Conservation (phyloP, 805 yeast species). For the Candida taoyuanica region DNA sequence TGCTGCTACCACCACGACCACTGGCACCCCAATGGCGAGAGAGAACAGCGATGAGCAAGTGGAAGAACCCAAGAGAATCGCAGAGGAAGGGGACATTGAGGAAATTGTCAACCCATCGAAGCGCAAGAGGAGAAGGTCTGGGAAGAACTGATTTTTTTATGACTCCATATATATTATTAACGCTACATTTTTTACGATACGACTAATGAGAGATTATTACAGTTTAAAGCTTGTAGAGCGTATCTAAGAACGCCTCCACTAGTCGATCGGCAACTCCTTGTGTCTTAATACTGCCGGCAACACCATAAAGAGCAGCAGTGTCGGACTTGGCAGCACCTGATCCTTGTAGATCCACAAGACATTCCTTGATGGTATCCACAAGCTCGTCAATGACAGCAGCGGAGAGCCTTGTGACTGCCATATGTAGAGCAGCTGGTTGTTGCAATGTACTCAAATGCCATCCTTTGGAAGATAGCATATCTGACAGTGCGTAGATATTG, state of each 20-base stretch:
- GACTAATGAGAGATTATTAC: not conserved
- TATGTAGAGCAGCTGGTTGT: constrained; percentile 84
- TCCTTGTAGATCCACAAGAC: constrained; percentile 25
- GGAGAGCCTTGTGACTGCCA: constrained; percentile 79
- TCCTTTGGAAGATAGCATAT: constrained; percentile 57
- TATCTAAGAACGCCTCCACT: constrained; percentile 77
- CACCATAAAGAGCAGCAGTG: constrained; percentile 91
- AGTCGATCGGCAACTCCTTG: constrained; percentile 78
- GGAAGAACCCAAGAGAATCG: constrained; percentile 30
- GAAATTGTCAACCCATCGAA: constrained; percentile 12
- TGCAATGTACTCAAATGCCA: constrained; percentile 92
- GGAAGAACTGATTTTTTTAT: too few species aligned
- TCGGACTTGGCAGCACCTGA: constrained; percentile 37
- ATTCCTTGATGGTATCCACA: constrained; percentile 38
- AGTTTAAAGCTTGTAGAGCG: constrained; percentile 51
- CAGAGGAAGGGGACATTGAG: constrained; percentile 5
- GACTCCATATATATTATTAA: too few species aligned
- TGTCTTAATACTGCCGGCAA: constrained; percentile 86
- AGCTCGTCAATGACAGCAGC: constrained; percentile 58
- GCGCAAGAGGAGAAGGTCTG: constrained; percentile 8
- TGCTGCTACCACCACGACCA: not conserved
- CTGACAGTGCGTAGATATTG: constrained; percentile 77
- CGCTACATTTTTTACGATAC: not conserved
- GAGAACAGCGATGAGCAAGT: constrained; percentile 52
- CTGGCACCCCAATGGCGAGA: not conserved